These are phyloP conservation scores for Gnaphalium uliginosum DNA, from an alignment of 129 eudicot species.

Conservation along the genomic window DNA sequence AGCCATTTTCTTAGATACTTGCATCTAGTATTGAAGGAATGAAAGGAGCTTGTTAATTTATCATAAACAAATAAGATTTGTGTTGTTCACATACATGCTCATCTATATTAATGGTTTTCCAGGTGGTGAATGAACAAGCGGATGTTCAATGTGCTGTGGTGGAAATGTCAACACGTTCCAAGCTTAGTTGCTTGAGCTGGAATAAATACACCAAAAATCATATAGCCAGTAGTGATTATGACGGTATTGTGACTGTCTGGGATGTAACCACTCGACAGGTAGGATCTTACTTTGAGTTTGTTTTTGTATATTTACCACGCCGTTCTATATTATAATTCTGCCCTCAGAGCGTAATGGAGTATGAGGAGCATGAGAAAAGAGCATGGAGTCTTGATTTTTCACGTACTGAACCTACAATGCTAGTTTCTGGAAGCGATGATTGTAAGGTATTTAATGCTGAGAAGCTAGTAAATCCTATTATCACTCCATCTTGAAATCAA, in stretches of 20 bases:
- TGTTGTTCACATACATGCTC: constrained; percentile 13
- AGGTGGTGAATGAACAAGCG: constrained; percentile 87
- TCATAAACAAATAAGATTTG: neutral
- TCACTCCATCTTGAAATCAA: neutral
- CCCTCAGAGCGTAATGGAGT: constrained; percentile 86
- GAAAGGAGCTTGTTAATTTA: neutral
- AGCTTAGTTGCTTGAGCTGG: constrained; percentile 97
- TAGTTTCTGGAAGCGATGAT: constrained; percentile 95
- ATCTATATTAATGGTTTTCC: constrained; percentile 27
- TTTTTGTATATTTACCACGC: neutral
- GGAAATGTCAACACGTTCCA: constrained; percentile 90
- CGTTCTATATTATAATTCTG: neutral
- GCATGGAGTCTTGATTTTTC: constrained; percentile 99
- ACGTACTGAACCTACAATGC: constrained; percentile 86
- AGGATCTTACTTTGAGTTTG: constrained; percentile 6
- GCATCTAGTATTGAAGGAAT: neutral
- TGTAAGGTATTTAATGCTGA: constrained; percentile 61
- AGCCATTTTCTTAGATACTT: neutral
- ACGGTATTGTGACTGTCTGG: constrained; percentile 96
- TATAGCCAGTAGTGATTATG: constrained; percentile 96
- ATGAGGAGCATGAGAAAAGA: constrained; percentile 97
- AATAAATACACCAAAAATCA: constrained; percentile 82
- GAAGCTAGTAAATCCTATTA: neutral
- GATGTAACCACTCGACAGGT: constrained; percentile 97
- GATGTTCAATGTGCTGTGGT: constrained; percentile 88